Conservation (phyloP, 2,329 filamentous ascomycete genomes). For the Alternaria panax region DNA sequence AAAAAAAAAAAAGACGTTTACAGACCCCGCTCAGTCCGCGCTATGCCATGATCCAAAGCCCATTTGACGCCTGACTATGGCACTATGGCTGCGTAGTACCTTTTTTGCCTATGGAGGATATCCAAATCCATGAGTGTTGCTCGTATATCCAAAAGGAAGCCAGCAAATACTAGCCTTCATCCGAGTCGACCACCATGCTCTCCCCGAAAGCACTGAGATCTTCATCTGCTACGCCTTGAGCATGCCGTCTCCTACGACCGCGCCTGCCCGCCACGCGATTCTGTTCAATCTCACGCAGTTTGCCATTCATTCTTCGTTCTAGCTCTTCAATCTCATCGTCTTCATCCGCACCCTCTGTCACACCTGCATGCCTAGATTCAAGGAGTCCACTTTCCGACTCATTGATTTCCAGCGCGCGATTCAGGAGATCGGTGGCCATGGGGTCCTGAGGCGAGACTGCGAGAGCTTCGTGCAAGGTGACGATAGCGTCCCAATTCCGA, state of each 20-base stretch:
- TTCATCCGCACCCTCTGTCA: conserved; percentile 17
- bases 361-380: background rate
- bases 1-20: background rate
- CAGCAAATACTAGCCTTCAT: conserved; percentile 42
- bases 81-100: background rate
- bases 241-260: conserved; percentile 56
- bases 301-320: conserved; percentile 61
- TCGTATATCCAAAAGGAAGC: background rate
- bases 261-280: conserved; percentile 63
- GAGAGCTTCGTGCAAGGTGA: conserved; percentile 83
- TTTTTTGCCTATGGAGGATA: background rate
- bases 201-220: conserved; percentile 52
- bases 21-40: conserved; percentile 4
- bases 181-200: conserved; percentile 65
- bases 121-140: background rate
- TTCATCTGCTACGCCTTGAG: conserved; percentile 55
- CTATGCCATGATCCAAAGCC: conserved; percentile 11
- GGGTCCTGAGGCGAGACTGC: conserved; percentile 81
- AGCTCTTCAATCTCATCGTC: conserved; percentile 57
- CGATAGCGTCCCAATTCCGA: conserved; percentile 77
- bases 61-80: background rate
- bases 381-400: conserved; percentile 30
- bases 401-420: conserved; percentile 66
- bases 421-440: conserved; percentile 79
- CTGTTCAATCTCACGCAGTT: conserved; percentile 57